Evolutionary conservation across 1,284 basidiomycete genomes (phyloP), one percentile per base, ranked within the genome.

Genomic region (Kwoniella shivajii): DNA sequence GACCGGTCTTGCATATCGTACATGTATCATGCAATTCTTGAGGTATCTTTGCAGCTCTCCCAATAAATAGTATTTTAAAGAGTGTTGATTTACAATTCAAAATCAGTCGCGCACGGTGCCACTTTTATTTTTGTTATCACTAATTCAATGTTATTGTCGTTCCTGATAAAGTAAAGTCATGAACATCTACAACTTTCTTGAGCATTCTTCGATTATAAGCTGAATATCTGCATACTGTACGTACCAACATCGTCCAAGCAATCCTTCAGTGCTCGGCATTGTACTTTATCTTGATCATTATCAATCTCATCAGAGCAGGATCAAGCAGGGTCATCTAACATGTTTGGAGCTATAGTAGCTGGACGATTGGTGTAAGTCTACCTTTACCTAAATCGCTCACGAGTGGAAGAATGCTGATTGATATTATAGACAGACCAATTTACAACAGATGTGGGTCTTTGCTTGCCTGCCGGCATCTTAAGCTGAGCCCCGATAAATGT

Each of bases 331-430:
- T 27, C 13, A 9, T 14, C 11, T 60, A 53, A 2, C 30, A 78
- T 78, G 77, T 78, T 78, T 52, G 77, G 77, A 10, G 76, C 75
- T 13, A 78, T 78, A 34, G 75, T 76, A 24, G 77, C 77, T 10
- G 75, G 77, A 13, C 62, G 77, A 27, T 65, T 78, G 7, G 76
- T 78, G 73, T 77, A 48, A 56, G 75, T 71, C 30, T 24, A n/a
- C 18, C 43, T 53, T 6, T 6, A 22, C 34, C 9, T n/a, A n/a
- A n/a, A n/a, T n/a, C n/a, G n/a, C 14, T 24, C 20, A n/a, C 1
- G 14, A 30, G 18, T 14, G 14, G 7, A 37, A 22, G 1, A 26
- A 31, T 38, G 16, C 24, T 22, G 9, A 29, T 30, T 48, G 29
- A 26, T 30, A 10, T 36, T 37, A 38, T 60, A 78, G 76, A 31